Conservation (phyloP, 179 eudicot genomes). For the Actinidia arguta region DNA sequence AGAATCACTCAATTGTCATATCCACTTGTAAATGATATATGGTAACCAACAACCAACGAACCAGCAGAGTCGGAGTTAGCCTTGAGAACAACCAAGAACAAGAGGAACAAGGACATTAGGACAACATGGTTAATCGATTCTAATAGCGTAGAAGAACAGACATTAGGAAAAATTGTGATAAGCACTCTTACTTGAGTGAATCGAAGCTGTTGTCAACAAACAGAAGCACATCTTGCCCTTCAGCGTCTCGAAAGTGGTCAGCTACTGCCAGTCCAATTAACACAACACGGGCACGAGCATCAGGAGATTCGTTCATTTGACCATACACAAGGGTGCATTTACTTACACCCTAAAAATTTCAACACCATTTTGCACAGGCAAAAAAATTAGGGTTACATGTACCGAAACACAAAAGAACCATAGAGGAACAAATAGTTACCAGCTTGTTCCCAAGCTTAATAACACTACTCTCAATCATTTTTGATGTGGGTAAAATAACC, state of each 20-base stretch:
- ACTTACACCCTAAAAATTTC: slow-evolving; percentile 62
- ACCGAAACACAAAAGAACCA: slow-evolving; percentile 9
- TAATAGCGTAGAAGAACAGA: neutral
- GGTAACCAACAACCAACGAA: slow-evolving; percentile 58
- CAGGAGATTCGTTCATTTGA: slow-evolving; percentile 96
- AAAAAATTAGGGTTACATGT: too few species aligned
- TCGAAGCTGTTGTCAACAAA: slow-evolving; percentile 61
- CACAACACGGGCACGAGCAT: slow-evolving; percentile 97
- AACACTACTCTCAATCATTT: slow-evolving; percentile 96
- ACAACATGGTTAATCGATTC: too few species aligned
- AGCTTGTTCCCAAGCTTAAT: slow-evolving; percentile 91
- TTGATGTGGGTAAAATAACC: too few species aligned
- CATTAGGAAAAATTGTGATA: neutral
- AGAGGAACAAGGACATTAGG: too few species aligned
- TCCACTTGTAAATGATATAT: too few species aligned
- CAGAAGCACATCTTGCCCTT: slow-evolving; percentile 60
- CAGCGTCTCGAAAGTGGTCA: slow-evolving; percentile 61
- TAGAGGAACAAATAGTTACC: slow-evolving; percentile 33
- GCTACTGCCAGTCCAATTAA: slow-evolving; percentile 76
- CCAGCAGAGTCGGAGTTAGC: slow-evolving; percentile 73
- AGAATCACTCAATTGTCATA: too few species aligned
- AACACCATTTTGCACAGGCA: too few species aligned
- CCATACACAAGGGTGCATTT: slow-evolving; percentile 93
- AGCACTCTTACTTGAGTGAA: slow-evolving; percentile 43
- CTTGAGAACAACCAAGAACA: slow-evolving; percentile 38